These are phyloP conservation scores for Quillaja saponaria DNA, from an alignment of 306 rosid species.

Conservation along the genomic window DNA sequence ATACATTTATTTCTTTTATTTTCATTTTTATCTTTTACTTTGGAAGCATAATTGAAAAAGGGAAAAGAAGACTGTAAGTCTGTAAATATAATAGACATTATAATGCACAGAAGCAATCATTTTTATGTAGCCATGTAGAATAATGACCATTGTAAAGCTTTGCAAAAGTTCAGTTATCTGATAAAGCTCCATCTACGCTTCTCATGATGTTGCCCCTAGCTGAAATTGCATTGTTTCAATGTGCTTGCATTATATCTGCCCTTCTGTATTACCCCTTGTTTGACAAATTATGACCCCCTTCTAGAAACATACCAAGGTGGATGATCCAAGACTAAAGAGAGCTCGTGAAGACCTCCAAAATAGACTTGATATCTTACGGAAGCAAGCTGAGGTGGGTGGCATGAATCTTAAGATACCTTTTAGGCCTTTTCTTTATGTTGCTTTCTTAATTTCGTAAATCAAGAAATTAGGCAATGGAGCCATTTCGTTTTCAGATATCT, in stretches of 20 bases:
- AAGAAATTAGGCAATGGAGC: too few relatives aligned
- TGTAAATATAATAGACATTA: conserved; percentile 4
- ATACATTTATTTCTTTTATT: too few relatives aligned
- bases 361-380: conserved; percentile 70
- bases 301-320: conserved; percentile 69
- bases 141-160: conserved; percentile 7
- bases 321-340: conserved; percentile 62
- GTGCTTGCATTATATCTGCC: conserved; percentile 21
- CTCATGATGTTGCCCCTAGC: conserved; percentile 17
- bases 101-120: conserved; percentile 1
- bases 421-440: conserved; percentile 15
- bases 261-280: conserved; percentile 18
- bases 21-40: not conserved
- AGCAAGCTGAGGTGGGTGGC: conserved; percentile 82
- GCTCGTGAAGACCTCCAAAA: conserved; percentile 79
- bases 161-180: not conserved
- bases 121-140: not conserved
- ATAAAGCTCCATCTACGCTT: conserved; percentile 10
- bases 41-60: conserved; percentile 5
- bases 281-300: conserved; percentile 30
- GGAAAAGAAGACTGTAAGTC: conserved; percentile 18
- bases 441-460: conserved; percentile 19
- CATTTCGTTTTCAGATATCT: too few relatives aligned
- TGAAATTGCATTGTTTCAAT: not conserved
- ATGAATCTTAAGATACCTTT: conserved; percentile 11